Evolutionary conservation across 2,329 filamentous ascomycete species (phyloP), one percentile per base, ranked within the genome.

Genomic region (Pseudogymnoascus sp.): DNA sequence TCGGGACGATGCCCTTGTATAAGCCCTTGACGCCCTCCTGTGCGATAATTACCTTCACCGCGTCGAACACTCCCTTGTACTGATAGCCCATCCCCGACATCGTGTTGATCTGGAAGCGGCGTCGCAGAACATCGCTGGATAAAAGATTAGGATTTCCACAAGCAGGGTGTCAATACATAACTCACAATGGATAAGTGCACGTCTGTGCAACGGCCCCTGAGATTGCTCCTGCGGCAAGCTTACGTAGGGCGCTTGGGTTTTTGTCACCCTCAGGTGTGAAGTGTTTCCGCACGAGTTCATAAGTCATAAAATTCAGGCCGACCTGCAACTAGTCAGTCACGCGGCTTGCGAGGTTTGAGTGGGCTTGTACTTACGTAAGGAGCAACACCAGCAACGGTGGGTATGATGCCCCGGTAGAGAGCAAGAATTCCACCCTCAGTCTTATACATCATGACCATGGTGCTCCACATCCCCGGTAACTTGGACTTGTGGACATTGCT

Each of bases 61-160:
- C 94, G 71, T 96, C 91, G 64, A 84, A 81, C 44, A 99, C 87
- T 5, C 87, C 88, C 70, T 89, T 92, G 78, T 99, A 99, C 73
- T 93, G 85, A 76, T 97, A 97, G 59, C 94, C 94, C 86, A 99
- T 93, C 59, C 94, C 94, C 57, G 89, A 91, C 94, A 99, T 99
- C 60, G 94, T 97, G 76, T 99, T 99, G 77, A 99, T 94, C 73
- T 99, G 94, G 74, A 99, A 99, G 59, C 94, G 85, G 63, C 94
- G 86, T 33, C 94, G 89, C 61, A 99, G 81, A 2, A 99, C 93
- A 72, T 96, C 92, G 72, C 90, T 94, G 64, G 7, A 21, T 10
- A 57, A 4, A 15, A 15, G 8, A 11, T 59, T 31, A 71, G 63
- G 72, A 71, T 54, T 54, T 33, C 26, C 44, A 31, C 26, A 31